Base-by-base conservation (phyloP, 495 filamentous ascomycete species). In the Aspergillus affinis region DNA sequence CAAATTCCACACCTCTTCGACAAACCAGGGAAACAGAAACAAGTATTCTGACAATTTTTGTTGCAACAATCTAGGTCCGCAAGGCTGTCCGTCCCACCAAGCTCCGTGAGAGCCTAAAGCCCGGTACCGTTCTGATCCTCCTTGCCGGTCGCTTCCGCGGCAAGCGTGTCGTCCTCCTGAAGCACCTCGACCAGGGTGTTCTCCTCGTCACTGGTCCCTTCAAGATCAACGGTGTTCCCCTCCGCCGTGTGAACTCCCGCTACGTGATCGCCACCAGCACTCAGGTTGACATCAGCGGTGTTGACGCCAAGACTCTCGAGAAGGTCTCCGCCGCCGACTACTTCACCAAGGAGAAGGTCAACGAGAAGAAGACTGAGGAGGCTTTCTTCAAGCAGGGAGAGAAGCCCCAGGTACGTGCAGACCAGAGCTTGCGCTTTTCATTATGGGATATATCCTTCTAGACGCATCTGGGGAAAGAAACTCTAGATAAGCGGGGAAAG, bases 131-230 rank as follows among this genome's bases (percentile, higher is more conserved):
- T 71, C 87, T 99, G 71, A 98, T 99, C 79, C 90, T 99, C 76
- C 91, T 99, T 72, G 94, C 95, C 79, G 95, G 95, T 71, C 94
- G 95, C 74, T 99, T 98, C 90, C 94, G 95, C 71, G 95, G 95
- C 84, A 98, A 97, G 90, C 95, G 95, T 75, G 95, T 99, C 72
- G 83, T 99, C 74, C 92, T 97, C 78, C 90, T 99, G 77, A 98
- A 97, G 86, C 83, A 88, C 81, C 92, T 99, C 74, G 81, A 88
- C 71, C 90, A 97, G 82, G 95, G 95, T 79, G 90, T 97, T 63
- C 92, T 99, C 73, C 91, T 99, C 72, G 90, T 99, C 66, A 99
- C 95, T 72, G 95, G 95, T 67, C 95, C 95, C 72, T 99, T 97
- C 89, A 98, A 96, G 88, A 88, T 98, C 84, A 99, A 99, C 82